These are phyloP conservation scores for Aurinia saxatilis DNA, from an alignment of 345 rosid species.

Conservation along the genomic window DNA sequence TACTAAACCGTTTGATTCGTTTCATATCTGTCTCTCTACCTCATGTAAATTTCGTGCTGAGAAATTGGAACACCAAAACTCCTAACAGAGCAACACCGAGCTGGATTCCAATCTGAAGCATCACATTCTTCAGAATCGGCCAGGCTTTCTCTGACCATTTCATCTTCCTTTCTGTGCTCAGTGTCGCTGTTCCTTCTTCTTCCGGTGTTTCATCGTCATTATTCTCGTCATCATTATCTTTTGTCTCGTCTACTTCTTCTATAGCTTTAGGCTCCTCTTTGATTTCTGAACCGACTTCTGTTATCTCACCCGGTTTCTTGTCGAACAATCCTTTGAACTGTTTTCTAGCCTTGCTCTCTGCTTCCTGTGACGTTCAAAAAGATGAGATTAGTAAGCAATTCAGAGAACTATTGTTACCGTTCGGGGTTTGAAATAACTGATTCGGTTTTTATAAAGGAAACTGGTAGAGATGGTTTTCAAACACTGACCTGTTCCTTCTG, in stretches of 20 bases:
- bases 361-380: conserved; percentile 42
- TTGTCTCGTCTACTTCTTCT: conserved; percentile 24
- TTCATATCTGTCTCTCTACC: no score
- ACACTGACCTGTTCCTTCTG: conserved; percentile 66
- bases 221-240: background rate
- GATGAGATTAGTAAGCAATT: background rate
- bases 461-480: background rate
- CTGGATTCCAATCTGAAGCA: conserved; percentile 28
- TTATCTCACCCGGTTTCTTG: conserved; percentile 91
- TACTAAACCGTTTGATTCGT: no score
- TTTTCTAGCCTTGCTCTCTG: conserved; percentile 63
- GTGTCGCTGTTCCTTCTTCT: background rate
- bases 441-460: no score
- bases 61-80: conserved; percentile 15
- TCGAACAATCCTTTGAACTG: conserved; percentile 93
- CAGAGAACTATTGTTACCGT: no score
- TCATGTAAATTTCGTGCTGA: conserved; percentile 21
- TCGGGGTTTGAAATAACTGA: no score
- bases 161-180: conserved; percentile 4
- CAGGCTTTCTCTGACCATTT: conserved; percentile 26
- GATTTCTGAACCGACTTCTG: conserved; percentile 32
- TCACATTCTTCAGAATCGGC: conserved; percentile 21
- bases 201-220: conserved; percentile 15
- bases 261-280: conserved; percentile 20
- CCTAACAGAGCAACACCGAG: conserved; percentile 25